Percentiles rank a stretch among this genome's conserved stretches.
Evolutionary conservation across 1,139 yeast genomes (phyloP).

Genomic region (Arxiozyma heterogenica): DNA sequence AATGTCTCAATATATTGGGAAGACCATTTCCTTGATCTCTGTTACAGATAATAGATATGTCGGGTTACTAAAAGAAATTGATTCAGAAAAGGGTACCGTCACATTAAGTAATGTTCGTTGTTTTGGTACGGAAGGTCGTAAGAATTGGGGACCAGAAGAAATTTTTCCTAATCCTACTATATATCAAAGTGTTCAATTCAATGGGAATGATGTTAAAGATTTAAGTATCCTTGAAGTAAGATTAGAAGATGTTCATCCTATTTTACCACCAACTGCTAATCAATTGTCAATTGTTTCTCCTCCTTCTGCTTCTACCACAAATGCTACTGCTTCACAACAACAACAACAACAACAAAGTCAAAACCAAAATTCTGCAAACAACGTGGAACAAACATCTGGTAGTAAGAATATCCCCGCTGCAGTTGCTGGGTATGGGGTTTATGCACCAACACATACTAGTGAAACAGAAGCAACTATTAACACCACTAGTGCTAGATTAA

Average conservation of each 20-base stretch:
- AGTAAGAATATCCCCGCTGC: slow-evolving; percentile 25
- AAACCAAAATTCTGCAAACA: background rate
- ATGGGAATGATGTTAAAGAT: slow-evolving; percentile 91
- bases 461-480: background rate
- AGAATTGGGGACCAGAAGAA: slow-evolving; percentile 63
- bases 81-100: slow-evolving; percentile 86
- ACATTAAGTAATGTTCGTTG: slow-evolving; percentile 75
- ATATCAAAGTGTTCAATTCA: slow-evolving; percentile 73
- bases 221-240: slow-evolving; percentile 64
- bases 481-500: background rate
- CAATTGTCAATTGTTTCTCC: background rate
- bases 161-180: slow-evolving; percentile 66
- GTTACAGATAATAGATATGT: slow-evolving; percentile 81
- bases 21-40: slow-evolving; percentile 81
- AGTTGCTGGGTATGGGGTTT: slow-evolving; percentile 30
- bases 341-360: slow-evolving; percentile 6
- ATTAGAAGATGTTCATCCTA: slow-evolving; percentile 30
- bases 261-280: slow-evolving; percentile 19
- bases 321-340: slow-evolving; percentile 3
- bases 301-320: background rate
- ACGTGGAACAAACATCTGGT: background rate
- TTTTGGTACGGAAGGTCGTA: slow-evolving; percentile 89
- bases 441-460: slow-evolving; percentile 28
- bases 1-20: slow-evolving; percentile 88
- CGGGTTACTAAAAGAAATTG: slow-evolving; percentile 77